Percentiles rank a stretch among this genome's conserved stretches.
These are phyloP conservation scores for Colletotrichum tropicale DNA, from an alignment of 2,329 filamentous ascomycete genomes.

Conservation along the genomic window DNA sequence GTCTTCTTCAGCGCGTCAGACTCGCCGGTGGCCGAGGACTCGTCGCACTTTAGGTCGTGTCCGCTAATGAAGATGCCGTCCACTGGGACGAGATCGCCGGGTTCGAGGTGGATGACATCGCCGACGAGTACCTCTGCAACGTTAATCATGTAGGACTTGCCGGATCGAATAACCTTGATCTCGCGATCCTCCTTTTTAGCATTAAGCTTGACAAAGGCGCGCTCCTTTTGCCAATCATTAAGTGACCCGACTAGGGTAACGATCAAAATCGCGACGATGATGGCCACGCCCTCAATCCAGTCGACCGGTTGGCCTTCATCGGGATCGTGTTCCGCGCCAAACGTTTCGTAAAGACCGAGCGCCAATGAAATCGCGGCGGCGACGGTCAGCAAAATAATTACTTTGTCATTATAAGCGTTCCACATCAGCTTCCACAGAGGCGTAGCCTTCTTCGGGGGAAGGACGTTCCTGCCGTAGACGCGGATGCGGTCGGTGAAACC, in stretches of 20 bases:
- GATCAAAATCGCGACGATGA: slow-evolving; percentile 68
- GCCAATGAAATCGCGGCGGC: slow-evolving; percentile 70
- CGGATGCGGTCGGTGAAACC: slow-evolving; percentile 56
- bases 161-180: slow-evolving; percentile 71
- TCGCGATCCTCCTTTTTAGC: slow-evolving; percentile 66
- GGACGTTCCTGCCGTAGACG: slow-evolving; percentile 62
- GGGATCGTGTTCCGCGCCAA: slow-evolving; percentile 50
- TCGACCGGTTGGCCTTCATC: slow-evolving; percentile 53
- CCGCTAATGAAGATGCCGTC: slow-evolving; percentile 71
- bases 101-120: slow-evolving; percentile 71
- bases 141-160: slow-evolving; percentile 66
- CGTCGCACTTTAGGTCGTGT: slow-evolving; percentile 65
- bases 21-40: slow-evolving; percentile 76
- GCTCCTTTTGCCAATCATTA: slow-evolving; percentile 73
- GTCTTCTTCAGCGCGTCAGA: slow-evolving; percentile 75
- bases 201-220: slow-evolving; percentile 68
- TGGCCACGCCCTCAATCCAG: slow-evolving; percentile 73
- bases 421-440: slow-evolving; percentile 67
- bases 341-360: slow-evolving; percentile 70
- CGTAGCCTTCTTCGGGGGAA: slow-evolving; percentile 68
- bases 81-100: slow-evolving; percentile 73
- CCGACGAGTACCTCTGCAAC: slow-evolving; percentile 72
- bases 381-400: slow-evolving; percentile 69
- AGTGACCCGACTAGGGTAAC: slow-evolving; percentile 66
- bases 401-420: slow-evolving; percentile 72